These are phyloP conservation scores for Linnemannia elongata DNA, from an alignment of 192 early-diverging fungal genomes.

Conservation along the genomic window DNA sequence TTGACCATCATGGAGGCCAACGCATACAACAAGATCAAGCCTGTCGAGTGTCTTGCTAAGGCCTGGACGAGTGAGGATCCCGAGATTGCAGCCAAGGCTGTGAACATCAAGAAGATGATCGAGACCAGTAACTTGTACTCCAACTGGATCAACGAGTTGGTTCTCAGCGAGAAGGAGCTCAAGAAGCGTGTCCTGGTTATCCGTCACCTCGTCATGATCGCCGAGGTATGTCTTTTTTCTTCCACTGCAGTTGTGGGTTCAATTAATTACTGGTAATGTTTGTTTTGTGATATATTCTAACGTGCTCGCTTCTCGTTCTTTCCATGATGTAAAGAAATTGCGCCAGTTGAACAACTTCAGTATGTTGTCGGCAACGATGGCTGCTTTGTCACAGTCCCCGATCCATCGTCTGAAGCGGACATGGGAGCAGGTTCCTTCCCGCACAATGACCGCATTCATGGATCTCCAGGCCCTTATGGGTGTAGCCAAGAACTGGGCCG, in stretches of 20 bases:
- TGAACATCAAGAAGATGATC: constrained; percentile 93
- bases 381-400: constrained; percentile 90
- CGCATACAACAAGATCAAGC: constrained; percentile 86
- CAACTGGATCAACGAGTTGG: constrained; percentile 88
- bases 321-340: constrained; percentile 40
- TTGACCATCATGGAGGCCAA: constrained; percentile 93
- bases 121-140: constrained; percentile 77
- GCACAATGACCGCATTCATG: constrained; percentile 73
- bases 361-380: constrained; percentile 92
- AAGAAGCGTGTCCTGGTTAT: constrained; percentile 84
- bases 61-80: constrained; percentile 82
- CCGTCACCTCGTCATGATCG: constrained; percentile 91
- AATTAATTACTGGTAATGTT: background rate
- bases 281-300: background rate
- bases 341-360: constrained; percentile 94
- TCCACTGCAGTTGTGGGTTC: background rate
- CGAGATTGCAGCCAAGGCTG: constrained; percentile 75
- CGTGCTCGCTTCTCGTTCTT: background rate
- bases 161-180: constrained; percentile 85
- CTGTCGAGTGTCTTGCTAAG: constrained; percentile 82
- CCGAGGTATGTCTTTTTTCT: constrained; percentile 61
- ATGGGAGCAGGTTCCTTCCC: constrained; percentile 82
- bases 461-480: constrained; percentile 86
- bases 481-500: constrained; percentile 85
- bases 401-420: constrained; percentile 93